These are phyloP conservation scores for Aureoboletus auriporus DNA, from an alignment of 768 basidiomycete genomes.

Conservation along the genomic window DNA sequence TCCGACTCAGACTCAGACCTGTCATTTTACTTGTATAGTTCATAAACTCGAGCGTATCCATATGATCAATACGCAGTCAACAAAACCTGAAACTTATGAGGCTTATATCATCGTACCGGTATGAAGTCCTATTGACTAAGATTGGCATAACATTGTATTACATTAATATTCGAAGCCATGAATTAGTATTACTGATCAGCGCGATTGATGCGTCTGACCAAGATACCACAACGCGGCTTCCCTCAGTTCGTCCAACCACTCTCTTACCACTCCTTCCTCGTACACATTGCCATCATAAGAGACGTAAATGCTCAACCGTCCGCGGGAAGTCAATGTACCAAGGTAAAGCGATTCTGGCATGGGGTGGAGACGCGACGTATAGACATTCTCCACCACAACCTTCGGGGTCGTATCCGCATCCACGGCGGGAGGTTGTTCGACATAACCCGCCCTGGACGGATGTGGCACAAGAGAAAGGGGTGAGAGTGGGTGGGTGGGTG, in stretches of 20 bases:
- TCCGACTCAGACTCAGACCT: no score
- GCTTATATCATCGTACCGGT: no score
- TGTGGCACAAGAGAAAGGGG: constrained; percentile 17
- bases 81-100: no score
- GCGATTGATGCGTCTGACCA: constrained; percentile 7
- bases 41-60: no score
- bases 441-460: constrained; percentile 10
- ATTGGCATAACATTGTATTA: no score
- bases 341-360: constrained; percentile 44
- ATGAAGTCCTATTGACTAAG: no score
- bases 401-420: constrained; percentile 4
- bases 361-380: constrained; percentile 30
- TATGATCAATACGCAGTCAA: no score
- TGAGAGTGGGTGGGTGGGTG: constrained; percentile 8
- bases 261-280: constrained; percentile 34
- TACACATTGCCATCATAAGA: constrained; percentile 47
- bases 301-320: constrained; percentile 31
- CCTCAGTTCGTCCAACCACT: constrained; percentile 47
- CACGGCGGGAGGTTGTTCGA: neutral
- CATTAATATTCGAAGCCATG: no score
- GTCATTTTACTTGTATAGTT: no score
- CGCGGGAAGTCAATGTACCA: constrained; percentile 32
- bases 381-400: constrained; percentile 5
- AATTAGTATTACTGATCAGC: no score
- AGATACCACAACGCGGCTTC: constrained; percentile 31